phyloP scores from a whole-genome alignment of 345 rosid genomes.

The Corymbia maculata region DNA sequence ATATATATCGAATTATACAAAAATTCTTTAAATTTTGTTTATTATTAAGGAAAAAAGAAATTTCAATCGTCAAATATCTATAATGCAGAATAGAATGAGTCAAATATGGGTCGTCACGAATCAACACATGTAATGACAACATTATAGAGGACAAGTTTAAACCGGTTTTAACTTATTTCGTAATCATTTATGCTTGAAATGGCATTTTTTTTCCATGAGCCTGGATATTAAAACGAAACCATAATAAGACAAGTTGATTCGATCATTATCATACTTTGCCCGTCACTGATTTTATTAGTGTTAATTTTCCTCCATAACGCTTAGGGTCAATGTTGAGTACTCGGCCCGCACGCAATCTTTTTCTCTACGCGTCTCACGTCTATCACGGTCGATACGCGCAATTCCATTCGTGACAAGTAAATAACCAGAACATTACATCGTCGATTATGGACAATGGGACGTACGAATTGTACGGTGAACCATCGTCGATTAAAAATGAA shows the following conservation, averaged over 20 bases:
- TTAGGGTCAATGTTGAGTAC: accelerated
- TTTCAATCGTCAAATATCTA: not conserved
- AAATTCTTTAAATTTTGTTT: too few relatives aligned
- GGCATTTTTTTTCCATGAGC: accelerated
- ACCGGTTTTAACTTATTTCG: not conserved
- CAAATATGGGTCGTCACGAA: too few relatives aligned
- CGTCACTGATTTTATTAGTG: accelerated
- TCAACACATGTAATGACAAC: not conserved
- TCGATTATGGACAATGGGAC: too few relatives aligned
- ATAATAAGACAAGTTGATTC: not conserved
- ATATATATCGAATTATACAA: too few relatives aligned
- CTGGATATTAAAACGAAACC: not conserved
- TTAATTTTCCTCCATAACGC: not conserved
- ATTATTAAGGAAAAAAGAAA: not conserved
- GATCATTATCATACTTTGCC: not conserved
- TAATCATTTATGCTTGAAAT: not conserved
- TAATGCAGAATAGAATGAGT: not conserved
- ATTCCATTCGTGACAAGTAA: not conserved
- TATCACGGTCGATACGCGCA: accelerated
- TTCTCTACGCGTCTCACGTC: not conserved
- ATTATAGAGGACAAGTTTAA: not conserved
- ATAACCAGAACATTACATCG: not conserved
- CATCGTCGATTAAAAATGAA: too few relatives aligned
- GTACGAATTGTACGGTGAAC: not conserved
- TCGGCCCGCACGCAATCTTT: not conserved